Conservation (phyloP, 2,329 filamentous ascomycete species). For the Dactylonectria macrodidyma region DNA sequence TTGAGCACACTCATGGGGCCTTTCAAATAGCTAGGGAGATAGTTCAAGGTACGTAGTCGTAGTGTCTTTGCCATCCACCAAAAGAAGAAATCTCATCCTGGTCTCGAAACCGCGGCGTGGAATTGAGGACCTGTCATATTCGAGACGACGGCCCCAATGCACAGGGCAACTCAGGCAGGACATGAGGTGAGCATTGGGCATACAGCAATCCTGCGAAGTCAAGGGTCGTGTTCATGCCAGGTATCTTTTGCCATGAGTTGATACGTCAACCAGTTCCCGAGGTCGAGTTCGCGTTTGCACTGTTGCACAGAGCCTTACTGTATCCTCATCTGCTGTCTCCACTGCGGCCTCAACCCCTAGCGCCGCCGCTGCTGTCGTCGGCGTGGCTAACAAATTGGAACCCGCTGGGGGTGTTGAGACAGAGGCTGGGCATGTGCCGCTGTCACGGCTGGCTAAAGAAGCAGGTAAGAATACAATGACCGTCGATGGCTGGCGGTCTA, state of each 20-base stretch:
- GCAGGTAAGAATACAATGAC: neutral
- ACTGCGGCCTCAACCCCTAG: conserved; percentile 38
- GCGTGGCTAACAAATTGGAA: conserved; percentile 30
- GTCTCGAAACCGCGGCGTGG: conserved; percentile 40
- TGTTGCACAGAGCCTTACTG: conserved; percentile 8
- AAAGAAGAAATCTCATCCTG: conserved; percentile 37
- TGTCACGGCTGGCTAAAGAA: conserved; percentile 9
- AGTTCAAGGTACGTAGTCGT: conserved; percentile 8
- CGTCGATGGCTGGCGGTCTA: conserved; percentile 11
- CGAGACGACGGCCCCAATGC: conserved; percentile 28
- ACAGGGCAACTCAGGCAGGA: conserved; percentile 4
- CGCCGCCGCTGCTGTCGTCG: conserved; percentile 37
- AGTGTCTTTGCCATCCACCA: conserved; percentile 33
- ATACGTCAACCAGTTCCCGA: conserved; percentile 41
- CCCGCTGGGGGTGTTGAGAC: conserved; percentile 32
- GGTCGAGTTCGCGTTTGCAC: neutral
- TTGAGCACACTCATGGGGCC: conserved; percentile 19
- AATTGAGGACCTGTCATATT: conserved; percentile 40
- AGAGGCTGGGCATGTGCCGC: conserved; percentile 29
- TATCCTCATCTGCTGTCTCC: conserved; percentile 36
- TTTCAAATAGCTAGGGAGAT: neutral
- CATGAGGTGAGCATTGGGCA: conserved; percentile 18
- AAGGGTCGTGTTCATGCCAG: conserved; percentile 14
- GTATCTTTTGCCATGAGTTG: conserved; percentile 30
- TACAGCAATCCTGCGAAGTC: conserved; percentile 4